Base-by-base conservation (phyloP, 192 early-diverging fungal genomes). In the Podila clonocystis region DNA sequence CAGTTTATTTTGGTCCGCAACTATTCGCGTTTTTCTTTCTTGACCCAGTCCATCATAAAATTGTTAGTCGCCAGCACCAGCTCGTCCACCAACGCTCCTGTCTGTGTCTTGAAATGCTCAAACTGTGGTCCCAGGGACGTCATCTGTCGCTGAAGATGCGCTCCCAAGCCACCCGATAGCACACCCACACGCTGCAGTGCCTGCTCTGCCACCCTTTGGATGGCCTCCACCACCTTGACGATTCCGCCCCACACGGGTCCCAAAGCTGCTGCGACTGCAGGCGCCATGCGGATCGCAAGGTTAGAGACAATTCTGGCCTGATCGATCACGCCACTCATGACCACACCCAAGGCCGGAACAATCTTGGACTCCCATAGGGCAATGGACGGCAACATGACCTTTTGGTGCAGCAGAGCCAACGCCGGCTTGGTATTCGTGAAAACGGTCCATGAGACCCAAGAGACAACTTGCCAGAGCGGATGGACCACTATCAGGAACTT, bases 31-130 rank as follows among this genome's bases (percentile, higher is more conserved):
- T 73, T 80, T 31, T 80, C 70, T 17, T 73, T 63, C 58, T 80
- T 80, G 26, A 63, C 77, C 77, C 77, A 80, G 67, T 73, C 70
- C 66, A 80, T 69, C 77, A 80, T 80, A 64, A 68, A 50, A 33
- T 68, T 73, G 45, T 60, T 69, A 2, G 34, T 61, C 0, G 71
- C 20, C 5, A 65, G 41, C 5, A 80, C 77, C 8, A 68, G 15
- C 33, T 73, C 77, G 24, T 80, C 77, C 52, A 73, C 63, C 17
- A 61, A 26, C 12, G 29, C 50, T 0, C 66, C 71, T 33, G 66
- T 49, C 13, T 69, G 70, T 17, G 31, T 61, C 65, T 80, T 80
- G 45, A 72, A 69, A 1, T 19, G 59, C 24, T 80, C 66, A 19
- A 80, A 67, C 13, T 70, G 61, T 3, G 77, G 77, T 11, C 49